Evolutionary conservation across 768 basidiomycete species (phyloP), one percentile per base, ranked within the genome.

Genomic region (Kwoniella mangroviensis): DNA sequence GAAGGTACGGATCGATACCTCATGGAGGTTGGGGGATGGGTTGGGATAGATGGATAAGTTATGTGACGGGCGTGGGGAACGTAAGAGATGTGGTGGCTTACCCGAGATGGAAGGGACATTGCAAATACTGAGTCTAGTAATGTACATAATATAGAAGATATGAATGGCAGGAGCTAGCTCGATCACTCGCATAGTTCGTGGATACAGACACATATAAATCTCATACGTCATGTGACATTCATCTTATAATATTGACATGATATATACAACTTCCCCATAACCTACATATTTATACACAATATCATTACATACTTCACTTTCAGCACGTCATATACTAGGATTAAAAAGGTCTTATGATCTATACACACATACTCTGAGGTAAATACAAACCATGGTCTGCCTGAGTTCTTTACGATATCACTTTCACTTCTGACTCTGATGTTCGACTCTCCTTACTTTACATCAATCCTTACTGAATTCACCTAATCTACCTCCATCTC

Each of bases 21-120:
- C 96, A 98, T 83, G 94, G 92, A 17, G 97, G 97, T 17, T 98
- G 94, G 83, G 97, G 97, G 5, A 86, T 98, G 85, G 97, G 97
- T 1, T 97, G 96, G 77, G 97, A 99, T 83, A 85, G 97, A 70
- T 85, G 97, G 21, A 86, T 98, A 19, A 88, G 89, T 54, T 96
- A 92, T 91, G 83, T 97, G 12, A 89, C 90, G 21, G 94, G 94
- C 0, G 86, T 92, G 55, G 90, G 91, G 69, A 98, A 96, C 83
- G 88, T 98, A n/a, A 86, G 92, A 69, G 97, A 99, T 81, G 93
- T 93, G 77, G 88, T 95, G 52, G 89, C 93, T 5, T 93, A 97
- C 86, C 95, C 95, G 1, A 85, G 96, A 69, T 94, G 93, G 92
- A 79, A 76, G 56, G 82, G 82, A 9, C 65, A 81, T 67, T 83